Evolutionary conservation across 2,329 filamentous ascomycete species (phyloP).

Genomic region (Arthrocladium fulminans): DNA sequence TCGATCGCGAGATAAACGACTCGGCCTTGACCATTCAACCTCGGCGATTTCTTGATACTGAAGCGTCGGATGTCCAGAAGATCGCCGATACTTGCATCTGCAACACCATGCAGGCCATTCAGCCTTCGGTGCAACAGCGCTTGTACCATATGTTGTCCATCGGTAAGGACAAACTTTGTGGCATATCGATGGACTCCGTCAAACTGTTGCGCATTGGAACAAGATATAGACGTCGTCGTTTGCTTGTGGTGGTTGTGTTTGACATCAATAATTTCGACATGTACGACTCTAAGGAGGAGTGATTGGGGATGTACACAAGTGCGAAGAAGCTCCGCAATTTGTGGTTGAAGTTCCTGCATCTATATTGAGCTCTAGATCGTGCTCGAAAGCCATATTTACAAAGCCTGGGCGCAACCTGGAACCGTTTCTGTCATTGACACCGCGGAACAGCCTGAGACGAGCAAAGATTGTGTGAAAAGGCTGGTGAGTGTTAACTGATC

Average conservation of each 20-base stretch:
- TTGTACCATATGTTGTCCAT: slow-evolving; percentile 26
- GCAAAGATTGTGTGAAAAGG: too few relatives aligned
- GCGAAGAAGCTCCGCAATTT: slow-evolving; percentile 26
- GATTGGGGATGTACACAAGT: slow-evolving; percentile 23
- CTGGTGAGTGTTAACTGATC: too few relatives aligned
- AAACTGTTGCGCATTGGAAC: not conserved
- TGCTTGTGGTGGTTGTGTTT: slow-evolving; percentile 3
- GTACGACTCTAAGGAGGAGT: slow-evolving; percentile 24
- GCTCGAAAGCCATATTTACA: slow-evolving; percentile 4
- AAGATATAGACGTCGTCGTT: not conserved
- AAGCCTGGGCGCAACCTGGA: too few relatives aligned
- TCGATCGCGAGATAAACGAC: slow-evolving; percentile 24
- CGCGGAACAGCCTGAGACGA: too few relatives aligned
- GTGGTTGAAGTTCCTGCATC: slow-evolving; percentile 17
- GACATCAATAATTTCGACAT: slow-evolving; percentile 17
- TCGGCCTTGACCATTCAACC: slow-evolving; percentile 16
- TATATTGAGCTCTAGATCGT: not conserved
- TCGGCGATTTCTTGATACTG: slow-evolving; percentile 19
- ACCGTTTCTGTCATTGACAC: too few relatives aligned
- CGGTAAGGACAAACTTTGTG: slow-evolving; percentile 17
- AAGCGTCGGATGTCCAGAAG: slow-evolving; percentile 21
- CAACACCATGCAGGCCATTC: slow-evolving; percentile 15
- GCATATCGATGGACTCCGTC: not conserved
- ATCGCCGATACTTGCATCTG: slow-evolving; percentile 16
- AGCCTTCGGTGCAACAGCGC: slow-evolving; percentile 21